Evolutionary conservation across 2,329 filamentous ascomycete genomes (phyloP).

Genomic region (Acrocalymma vagum): DNA sequence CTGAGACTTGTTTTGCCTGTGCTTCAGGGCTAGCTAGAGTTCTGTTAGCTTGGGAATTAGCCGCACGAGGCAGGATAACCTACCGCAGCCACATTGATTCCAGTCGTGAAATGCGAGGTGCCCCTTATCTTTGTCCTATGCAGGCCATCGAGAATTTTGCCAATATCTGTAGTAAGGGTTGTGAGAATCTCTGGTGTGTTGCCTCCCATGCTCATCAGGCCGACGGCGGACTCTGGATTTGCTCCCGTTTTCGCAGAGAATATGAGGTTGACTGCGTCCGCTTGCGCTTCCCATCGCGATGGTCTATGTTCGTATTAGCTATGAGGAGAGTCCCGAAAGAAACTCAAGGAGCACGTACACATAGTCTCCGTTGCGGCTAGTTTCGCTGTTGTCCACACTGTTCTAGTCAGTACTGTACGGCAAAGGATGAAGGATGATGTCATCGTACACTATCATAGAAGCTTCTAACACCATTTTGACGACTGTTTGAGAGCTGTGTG

Average conservation of each 20-base stretch:
- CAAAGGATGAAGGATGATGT: conserved; percentile 19
- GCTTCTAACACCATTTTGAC: conserved; percentile 96
- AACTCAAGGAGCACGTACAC: conserved; percentile 54
- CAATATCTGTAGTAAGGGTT: conserved; percentile 94
- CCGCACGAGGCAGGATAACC: conserved; percentile 77
- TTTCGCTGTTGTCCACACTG: conserved; percentile 97
- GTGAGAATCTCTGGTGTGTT: conserved; percentile 97
- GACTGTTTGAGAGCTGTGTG: conserved; percentile 11
- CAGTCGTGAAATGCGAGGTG: conserved; percentile 85
- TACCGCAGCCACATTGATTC: conserved; percentile 94
- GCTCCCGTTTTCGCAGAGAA: conserved; percentile 95
- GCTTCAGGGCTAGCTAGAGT: conserved; percentile 87
- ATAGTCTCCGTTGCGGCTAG: conserved; percentile 94
- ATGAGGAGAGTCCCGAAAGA: conserved; percentile 8
- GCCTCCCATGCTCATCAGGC: conserved; percentile 98
- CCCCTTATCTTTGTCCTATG: conserved; percentile 86
- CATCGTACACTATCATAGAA: conserved; percentile 85
- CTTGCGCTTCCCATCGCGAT: conserved; percentile 94
- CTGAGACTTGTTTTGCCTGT: conserved; percentile 97
- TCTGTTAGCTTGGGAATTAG: conserved; percentile 68
- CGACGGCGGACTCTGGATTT: conserved; percentile 96
- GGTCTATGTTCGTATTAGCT: conserved; percentile 69
- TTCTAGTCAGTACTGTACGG: conserved; percentile 27
- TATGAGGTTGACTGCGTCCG: conserved; percentile 92
- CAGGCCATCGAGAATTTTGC: conserved; percentile 91